A percentile compares a stretch with the other conserved stretches of the same genome.
Conservation (phyloP, 2,329 filamentous ascomycete species). For the Aschersonia sp. region DNA sequence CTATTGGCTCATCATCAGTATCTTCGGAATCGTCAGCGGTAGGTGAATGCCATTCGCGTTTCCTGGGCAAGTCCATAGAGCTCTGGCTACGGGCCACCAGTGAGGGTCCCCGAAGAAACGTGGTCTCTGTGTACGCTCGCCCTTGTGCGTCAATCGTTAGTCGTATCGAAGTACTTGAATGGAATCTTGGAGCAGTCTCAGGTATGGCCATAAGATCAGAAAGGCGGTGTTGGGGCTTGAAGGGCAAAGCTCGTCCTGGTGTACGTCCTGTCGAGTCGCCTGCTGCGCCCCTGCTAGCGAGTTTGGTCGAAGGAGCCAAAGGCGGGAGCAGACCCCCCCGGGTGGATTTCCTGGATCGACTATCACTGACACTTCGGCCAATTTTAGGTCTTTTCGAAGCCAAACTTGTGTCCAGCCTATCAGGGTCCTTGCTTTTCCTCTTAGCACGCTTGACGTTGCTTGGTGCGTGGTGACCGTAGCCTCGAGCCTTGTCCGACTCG, state of each 20-base stretch:
- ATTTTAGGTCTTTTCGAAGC: conserved; percentile 31
- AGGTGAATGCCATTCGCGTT: conserved; percentile 28
- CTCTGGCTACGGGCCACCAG: conserved; percentile 13
- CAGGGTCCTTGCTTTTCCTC: conserved; percentile 23
- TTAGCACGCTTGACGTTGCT: conserved; percentile 28
- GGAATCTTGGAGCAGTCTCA: conserved; percentile 28
- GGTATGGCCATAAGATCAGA: conserved; percentile 43
- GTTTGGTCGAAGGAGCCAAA: conserved; percentile 29
- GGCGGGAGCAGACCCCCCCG: conserved; percentile 27
- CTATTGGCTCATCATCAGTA: conserved; percentile 49
- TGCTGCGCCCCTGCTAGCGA: conserved; percentile 12
- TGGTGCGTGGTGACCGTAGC: conserved; percentile 24
- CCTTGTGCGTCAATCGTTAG: conserved; percentile 51
- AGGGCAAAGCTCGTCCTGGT: conserved; percentile 34
- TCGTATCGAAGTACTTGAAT: conserved; percentile 40
- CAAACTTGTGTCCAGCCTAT: conserved; percentile 30
- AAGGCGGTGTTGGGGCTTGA: conserved; percentile 35
- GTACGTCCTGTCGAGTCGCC: conserved; percentile 22
- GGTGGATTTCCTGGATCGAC: conserved; percentile 27
- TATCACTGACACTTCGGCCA: conserved; percentile 40
- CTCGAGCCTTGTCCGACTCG: conserved; percentile 11
- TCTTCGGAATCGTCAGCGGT: conserved; percentile 41
- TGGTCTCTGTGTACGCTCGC: conserved; percentile 40
- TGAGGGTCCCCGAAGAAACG: conserved; percentile 21
- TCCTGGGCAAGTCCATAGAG: conserved; percentile 14